Conservation (phyloP, 306 rosid species). For the Fragaria nilgerrensis region DNA sequence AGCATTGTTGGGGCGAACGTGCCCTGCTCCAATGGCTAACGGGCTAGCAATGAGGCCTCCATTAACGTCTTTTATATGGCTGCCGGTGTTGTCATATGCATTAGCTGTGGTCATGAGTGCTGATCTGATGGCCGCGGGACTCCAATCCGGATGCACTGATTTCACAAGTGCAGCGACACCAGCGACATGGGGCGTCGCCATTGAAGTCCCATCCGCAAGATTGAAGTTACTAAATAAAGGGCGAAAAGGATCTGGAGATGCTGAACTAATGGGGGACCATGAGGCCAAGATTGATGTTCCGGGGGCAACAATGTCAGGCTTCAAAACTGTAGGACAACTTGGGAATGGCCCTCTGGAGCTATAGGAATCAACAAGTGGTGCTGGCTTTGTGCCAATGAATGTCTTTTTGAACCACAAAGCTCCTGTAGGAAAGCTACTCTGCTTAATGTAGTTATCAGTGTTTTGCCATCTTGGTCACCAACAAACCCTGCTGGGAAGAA, state of each 20-base stretch:
- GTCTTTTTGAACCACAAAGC: conserved; percentile 14
- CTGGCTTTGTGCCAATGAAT: not conserved
- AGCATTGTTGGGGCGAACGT: conserved; percentile 18
- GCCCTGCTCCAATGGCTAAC: conserved; percentile 19
- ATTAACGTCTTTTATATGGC: not conserved
- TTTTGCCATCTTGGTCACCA: conserved; percentile 13
- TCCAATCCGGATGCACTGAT: conserved; percentile 16
- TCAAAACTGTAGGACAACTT: conserved; percentile 13
- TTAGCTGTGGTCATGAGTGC: conserved; percentile 20
- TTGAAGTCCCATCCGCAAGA: not conserved
- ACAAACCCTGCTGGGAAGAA: conserved; percentile 10
- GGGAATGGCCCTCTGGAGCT: conserved; percentile 25
- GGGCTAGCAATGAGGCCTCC: not conserved
- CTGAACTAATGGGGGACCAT: conserved; percentile 8
- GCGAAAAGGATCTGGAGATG: not conserved
- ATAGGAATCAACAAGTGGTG: conserved; percentile 13
- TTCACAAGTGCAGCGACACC: conserved; percentile 21
- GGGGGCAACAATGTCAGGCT: conserved; percentile 18
- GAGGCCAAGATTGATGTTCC: conserved; percentile 14
- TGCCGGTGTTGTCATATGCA: conserved; percentile 8
- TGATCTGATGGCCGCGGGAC: conserved; percentile 14
- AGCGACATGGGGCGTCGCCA: conserved; percentile 21
- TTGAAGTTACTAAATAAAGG: conserved; percentile 4
- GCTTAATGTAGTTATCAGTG: conserved; percentile 5
- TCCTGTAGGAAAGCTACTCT: conserved; percentile 5